phyloP scores from a whole-genome alignment of 148 eudicot species.

The Polygonum aviculare region DNA sequence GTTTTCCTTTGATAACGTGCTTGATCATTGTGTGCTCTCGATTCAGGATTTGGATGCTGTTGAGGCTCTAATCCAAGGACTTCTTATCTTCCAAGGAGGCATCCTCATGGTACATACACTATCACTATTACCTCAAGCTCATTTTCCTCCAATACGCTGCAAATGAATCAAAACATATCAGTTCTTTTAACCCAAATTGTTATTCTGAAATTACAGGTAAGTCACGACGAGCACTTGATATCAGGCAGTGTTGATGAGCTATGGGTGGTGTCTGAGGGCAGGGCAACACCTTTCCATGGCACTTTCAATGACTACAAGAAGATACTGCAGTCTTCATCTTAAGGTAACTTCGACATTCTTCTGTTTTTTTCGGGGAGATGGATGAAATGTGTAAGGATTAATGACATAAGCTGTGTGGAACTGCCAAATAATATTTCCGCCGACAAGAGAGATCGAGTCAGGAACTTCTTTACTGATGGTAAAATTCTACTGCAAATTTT shows the following conservation, averaged over 20 bases:
- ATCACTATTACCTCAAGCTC: background rate
- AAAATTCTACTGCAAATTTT: too few species aligned
- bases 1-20: background rate
- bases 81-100: conserved; percentile 97
- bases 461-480: too few species aligned
- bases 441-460: too few species aligned
- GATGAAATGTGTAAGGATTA: background rate
- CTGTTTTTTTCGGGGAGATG: background rate
- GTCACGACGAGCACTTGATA: conserved; percentile 95
- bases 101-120: conserved; percentile 74
- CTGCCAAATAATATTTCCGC: too few species aligned
- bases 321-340: conserved; percentile 47
- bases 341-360: background rate
- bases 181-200: background rate
- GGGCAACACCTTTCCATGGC: conserved; percentile 68
- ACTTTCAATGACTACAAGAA: conserved; percentile 96
- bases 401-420: background rate
- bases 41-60: conserved; percentile 97
- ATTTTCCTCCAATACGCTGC: background rate
- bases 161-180: background rate
- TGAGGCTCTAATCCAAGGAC: conserved; percentile 97
- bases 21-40: background rate
- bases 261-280: conserved; percentile 93
- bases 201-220: conserved; percentile 48
- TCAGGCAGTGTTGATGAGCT: conserved; percentile 97